These are phyloP conservation scores for Neurospora sp. DNA, from an alignment of 495 filamentous ascomycete genomes.

Conservation along the genomic window DNA sequence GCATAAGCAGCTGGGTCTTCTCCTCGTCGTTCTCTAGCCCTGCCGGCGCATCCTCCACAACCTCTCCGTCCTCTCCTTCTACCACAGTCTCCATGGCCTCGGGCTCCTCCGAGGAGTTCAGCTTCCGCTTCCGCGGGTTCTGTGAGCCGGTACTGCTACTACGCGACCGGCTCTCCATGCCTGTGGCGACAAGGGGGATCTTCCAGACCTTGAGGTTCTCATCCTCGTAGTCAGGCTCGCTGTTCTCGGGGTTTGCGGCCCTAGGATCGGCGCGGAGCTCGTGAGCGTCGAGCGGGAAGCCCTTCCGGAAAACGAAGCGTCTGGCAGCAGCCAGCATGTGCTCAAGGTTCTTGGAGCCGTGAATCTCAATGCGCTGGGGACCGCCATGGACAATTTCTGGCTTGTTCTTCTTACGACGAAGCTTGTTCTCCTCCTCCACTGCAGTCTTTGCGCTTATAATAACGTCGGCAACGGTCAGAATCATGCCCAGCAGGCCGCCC, in stretches of 20 bases:
- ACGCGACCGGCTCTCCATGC: conserved; percentile 3
- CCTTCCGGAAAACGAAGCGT: conserved; percentile 78
- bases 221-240: conserved; percentile 60
- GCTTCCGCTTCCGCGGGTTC: conserved; percentile 12
- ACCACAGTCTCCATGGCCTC: conserved; percentile 47
- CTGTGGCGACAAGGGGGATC: conserved; percentile 42
- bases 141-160: conserved; percentile 8
- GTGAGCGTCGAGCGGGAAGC: conserved; percentile 54
- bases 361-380: conserved; percentile 45
- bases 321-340: conserved; percentile 75
- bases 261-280: conserved; percentile 48
- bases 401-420: conserved; percentile 23
- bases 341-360: conserved; percentile 66
- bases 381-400: neutral
- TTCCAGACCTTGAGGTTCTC: conserved; percentile 73
- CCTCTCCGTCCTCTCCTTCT: conserved; percentile 1
- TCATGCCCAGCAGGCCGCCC: conserved; percentile 75
- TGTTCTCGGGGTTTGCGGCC: conserved; percentile 3
- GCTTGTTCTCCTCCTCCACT: conserved; percentile 12
- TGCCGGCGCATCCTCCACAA: conserved; percentile 2
- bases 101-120: conserved; percentile 22
- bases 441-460: conserved; percentile 21
- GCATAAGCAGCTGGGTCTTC: conserved; percentile 40
- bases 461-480: conserved; percentile 70
- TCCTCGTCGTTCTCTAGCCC: conserved; percentile 15